Conservation (phyloP, 2,329 filamentous ascomycete genomes). For the Neonectria ditissima region DNA sequence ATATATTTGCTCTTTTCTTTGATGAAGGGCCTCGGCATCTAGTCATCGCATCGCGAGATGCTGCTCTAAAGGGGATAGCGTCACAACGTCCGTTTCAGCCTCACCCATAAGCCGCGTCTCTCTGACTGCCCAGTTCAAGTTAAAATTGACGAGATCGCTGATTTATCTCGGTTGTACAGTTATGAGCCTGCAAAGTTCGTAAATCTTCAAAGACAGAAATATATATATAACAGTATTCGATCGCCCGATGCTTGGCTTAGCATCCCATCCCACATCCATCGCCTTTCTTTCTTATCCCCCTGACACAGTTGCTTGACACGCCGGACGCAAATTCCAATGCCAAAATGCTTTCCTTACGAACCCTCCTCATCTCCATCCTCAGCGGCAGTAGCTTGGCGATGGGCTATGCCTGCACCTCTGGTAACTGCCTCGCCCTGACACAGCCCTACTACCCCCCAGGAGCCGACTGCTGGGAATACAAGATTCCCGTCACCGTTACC, state of each 20-base stretch:
- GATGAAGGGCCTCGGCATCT: background rate
- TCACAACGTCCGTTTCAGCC: background rate
- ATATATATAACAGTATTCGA: too few species aligned
- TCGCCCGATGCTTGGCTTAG: too few species aligned
- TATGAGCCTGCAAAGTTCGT: background rate
- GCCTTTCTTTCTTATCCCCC: too few species aligned
- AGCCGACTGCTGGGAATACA: too few species aligned
- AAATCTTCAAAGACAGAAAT: background rate
- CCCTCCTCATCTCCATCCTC: background rate
- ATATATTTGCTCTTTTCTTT: background rate
- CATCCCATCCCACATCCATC: too few species aligned
- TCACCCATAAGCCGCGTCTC: background rate
- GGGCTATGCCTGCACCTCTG: background rate
- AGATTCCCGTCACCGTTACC: too few species aligned
- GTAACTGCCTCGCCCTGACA: constrained; percentile 3
- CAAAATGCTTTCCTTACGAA: background rate
- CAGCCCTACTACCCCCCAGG: constrained; percentile 34
- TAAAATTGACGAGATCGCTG: background rate
- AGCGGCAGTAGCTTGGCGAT: background rate
- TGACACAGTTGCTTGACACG: too few species aligned
- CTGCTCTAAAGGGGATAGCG: background rate
- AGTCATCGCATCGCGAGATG: background rate
- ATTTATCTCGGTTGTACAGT: background rate
- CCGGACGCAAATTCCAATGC: too few species aligned
- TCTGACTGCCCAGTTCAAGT: background rate